Base-by-base conservation (phyloP, 2,329 filamentous ascomycete genomes). In the Alternaria incomplexa region DNA sequence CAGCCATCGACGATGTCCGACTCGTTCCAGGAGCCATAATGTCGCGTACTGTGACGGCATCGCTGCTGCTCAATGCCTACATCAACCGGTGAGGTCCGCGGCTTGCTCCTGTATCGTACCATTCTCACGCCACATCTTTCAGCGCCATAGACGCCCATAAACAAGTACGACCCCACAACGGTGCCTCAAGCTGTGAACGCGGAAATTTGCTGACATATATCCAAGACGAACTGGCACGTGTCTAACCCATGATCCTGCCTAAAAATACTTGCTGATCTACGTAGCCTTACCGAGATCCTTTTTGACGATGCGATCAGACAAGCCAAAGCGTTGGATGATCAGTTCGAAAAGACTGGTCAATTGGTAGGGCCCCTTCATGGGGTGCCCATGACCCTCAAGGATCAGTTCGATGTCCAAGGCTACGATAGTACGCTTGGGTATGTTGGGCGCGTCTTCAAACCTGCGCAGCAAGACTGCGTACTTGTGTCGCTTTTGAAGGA, bases 401-500 rank as follows among this genome's bases (percentile, higher is more conserved):
- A 85, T 63, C 83, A 84, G 58, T 85, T 85, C 69, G 82, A 85
- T 58, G 79, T 85, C 62, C 73, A 79, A 56, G 82, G 79, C n/a
- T 80, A 82, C 28, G 82, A 84, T 56, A 84, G 81, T 32, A 77
- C 77, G 1, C 80, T 90, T 82, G 88, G 88, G 12, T 90, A 90
- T 70, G 82, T 90, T 23, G 87, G 88, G n/a, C 89, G 88, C 84
- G 85, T 85, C 0, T 85, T 85, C 57, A 73, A 81, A 2, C 85
- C 85, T 1, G 85, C 86, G 2, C 60, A 63, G 0, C 79, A 85
- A 9, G 83, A 89, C 69, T 84, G 84, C 5, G 80, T 81, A 1
- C 64, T 90, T n/a, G 85, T 85, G 7, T 86, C 85, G 0, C 86
- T 89, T 66, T 78, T 90, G 75, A 88, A 86, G 54, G 78, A 83